A percentile compares a stretch with the other conserved stretches of the same genome.
Evolutionary conservation across 257 asterid species (phyloP).

Genomic region (Salvia rosmarinus): DNA sequence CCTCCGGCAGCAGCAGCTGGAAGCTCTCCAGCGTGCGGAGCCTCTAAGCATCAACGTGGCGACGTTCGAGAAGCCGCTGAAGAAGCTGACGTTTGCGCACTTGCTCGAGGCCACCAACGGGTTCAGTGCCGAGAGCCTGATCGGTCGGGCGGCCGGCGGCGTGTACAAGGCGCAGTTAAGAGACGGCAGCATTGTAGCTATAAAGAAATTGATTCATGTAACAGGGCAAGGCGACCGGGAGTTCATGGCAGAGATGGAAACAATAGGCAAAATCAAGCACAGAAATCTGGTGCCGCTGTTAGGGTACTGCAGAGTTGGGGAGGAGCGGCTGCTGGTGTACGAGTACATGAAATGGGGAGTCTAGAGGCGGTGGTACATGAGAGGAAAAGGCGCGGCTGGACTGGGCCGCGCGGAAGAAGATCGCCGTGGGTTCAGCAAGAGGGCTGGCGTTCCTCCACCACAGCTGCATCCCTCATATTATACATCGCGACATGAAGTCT

Average conservation of each 20-base stretch:
- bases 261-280: slow-evolving; percentile 91
- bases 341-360: slow-evolving; percentile 96
- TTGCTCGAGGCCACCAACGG: slow-evolving; percentile 92
- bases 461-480: slow-evolving; percentile 93
- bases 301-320: slow-evolving; percentile 91
- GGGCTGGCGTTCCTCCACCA: slow-evolving; percentile 98
- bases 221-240: slow-evolving; percentile 95
- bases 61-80: slow-evolving; percentile 82
- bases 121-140: slow-evolving; percentile 73
- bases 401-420: slow-evolving; percentile 78
- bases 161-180: slow-evolving; percentile 82
- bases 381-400: slow-evolving; percentile 46
- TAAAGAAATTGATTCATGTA: slow-evolving; percentile 81
- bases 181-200: slow-evolving; percentile 84
- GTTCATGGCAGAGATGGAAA: slow-evolving; percentile 98
- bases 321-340: slow-evolving; percentile 91
- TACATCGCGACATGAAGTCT: slow-evolving; percentile 96
- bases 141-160: slow-evolving; percentile 95
- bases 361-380: slow-evolving; percentile 82
- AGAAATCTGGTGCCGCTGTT: slow-evolving; percentile 82
- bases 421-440: slow-evolving; percentile 84
- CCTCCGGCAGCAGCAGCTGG: slow-evolving; percentile 93
- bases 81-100: slow-evolving; percentile 88
- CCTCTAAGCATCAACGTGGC: slow-evolving; percentile 93
- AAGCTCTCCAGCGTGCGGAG: slow-evolving; percentile 82